These are phyloP conservation scores for Acer negundo DNA, from an alignment of 345 rosid species.

Conservation along the genomic window DNA sequence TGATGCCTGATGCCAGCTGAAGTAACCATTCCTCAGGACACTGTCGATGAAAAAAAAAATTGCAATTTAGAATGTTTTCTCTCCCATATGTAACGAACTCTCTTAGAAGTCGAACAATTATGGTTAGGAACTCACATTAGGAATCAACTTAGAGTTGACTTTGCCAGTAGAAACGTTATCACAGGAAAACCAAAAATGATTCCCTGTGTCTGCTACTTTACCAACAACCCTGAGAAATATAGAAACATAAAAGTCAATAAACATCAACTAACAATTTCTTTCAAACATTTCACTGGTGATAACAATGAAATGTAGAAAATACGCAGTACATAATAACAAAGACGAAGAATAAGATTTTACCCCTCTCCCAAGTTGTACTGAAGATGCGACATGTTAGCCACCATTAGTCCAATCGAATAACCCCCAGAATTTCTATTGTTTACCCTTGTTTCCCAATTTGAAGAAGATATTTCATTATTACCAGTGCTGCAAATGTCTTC, in stretches of 20 bases:
- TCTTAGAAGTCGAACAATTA: neutral
- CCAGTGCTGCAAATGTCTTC: slow-evolving; percentile 19
- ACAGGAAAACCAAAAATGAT: slow-evolving; percentile 47
- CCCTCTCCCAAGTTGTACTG: slow-evolving; percentile 55
- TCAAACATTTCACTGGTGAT: neutral
- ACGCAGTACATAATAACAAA: neutral
- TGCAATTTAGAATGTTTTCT: slow-evolving; percentile 9
- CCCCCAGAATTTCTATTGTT: slow-evolving; percentile 27
- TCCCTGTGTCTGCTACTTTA: slow-evolving; percentile 43
- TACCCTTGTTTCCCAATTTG: slow-evolving; percentile 19
- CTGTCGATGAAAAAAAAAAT: slow-evolving; percentile 37
- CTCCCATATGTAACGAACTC: neutral
- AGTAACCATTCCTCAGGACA: slow-evolving; percentile 64
- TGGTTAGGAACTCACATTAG: slow-evolving; percentile 33
- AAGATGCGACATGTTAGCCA: slow-evolving; percentile 43
- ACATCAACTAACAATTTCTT: neutral
- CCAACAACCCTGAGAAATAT: slow-evolving; percentile 50
- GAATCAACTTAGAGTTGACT: slow-evolving; percentile 23
- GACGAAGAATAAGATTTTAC: slow-evolving; percentile 36
- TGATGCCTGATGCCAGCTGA: slow-evolving; percentile 59
- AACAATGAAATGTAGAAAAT: neutral
- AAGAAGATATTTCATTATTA: slow-evolving; percentile 25
- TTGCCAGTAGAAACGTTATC: slow-evolving; percentile 34
- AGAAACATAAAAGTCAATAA: neutral
- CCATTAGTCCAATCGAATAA: slow-evolving; percentile 29